Conservation (phyloP, 164 flowering plant species). For the Piper longum region DNA sequence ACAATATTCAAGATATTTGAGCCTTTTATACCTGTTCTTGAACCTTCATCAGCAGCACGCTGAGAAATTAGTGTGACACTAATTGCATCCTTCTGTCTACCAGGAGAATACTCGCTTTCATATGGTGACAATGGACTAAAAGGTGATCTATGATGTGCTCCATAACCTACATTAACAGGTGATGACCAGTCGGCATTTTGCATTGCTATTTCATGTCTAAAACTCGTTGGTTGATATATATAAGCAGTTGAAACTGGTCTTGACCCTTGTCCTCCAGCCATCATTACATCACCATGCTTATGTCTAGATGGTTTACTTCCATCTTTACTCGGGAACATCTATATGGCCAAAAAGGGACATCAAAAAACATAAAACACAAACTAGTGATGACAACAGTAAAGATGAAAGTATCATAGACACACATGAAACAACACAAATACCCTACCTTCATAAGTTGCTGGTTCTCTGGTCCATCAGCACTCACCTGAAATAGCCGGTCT, state of each 20-base stretch:
- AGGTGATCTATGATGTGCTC: conserved; percentile 30
- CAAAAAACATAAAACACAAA: neutral
- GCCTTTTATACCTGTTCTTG: conserved; percentile 89
- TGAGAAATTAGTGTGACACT: conserved; percentile 46
- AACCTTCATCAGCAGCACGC: conserved; percentile 92
- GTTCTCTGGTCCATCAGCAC: conserved; percentile 41
- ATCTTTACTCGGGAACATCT: conserved; percentile 45
- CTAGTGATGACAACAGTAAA: neutral
- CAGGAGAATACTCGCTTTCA: conserved; percentile 34
- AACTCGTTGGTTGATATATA: conserved; percentile 25
- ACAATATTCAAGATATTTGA: conserved; percentile 47
- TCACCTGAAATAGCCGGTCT: conserved; percentile 32
- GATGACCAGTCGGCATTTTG: conserved; percentile 47
- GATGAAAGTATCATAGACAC: neutral
- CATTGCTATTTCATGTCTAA: conserved; percentile 28
- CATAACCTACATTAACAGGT: conserved; percentile 25
- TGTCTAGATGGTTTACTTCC: conserved; percentile 46
- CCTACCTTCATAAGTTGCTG: conserved; percentile 59
- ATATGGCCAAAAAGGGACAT: conserved; percentile 11
- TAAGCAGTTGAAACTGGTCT: conserved; percentile 34
- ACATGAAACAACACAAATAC: neutral
- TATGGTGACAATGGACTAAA: conserved; percentile 33
- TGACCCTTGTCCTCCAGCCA: conserved; percentile 30
- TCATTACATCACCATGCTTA: conserved; percentile 38
- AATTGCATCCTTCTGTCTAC: conserved; percentile 37